Conservation (phyloP, 371 early-diverging fungal genomes). For the Apophysomyces sp. region DNA sequence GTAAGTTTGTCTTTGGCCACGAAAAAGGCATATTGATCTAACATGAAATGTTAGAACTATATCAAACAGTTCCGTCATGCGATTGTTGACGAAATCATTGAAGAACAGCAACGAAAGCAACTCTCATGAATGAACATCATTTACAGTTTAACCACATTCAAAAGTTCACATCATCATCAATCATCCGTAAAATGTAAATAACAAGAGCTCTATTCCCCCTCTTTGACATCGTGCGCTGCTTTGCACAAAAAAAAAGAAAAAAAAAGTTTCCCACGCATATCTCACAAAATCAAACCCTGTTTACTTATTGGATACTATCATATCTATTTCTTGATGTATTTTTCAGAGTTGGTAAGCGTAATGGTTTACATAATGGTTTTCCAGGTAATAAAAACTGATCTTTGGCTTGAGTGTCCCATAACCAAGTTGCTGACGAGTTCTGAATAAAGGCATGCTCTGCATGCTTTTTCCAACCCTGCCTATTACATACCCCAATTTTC, state of each 20-base stretch:
- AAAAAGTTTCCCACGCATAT: background rate
- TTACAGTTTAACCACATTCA: background rate
- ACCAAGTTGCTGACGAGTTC: too few relatives aligned
- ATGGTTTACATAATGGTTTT: too few relatives aligned
- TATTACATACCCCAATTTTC: too few relatives aligned
- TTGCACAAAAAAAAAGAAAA: background rate
- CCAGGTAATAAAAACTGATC: too few relatives aligned
- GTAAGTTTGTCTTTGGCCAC: too few relatives aligned
- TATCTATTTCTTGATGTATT: too few relatives aligned
- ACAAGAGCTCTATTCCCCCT: background rate
- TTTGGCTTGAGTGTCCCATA: too few relatives aligned
- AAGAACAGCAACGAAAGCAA: background rate
- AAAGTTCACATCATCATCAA: background rate
- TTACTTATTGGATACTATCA: background rate
- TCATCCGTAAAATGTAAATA: background rate
- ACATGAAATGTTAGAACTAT: slow-evolving; percentile 16
- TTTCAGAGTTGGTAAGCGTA: too few relatives aligned
- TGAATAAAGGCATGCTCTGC: too few relatives aligned
- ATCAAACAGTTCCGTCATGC: slow-evolving; percentile 30
- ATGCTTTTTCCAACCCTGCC: too few relatives aligned
- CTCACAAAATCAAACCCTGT: background rate
- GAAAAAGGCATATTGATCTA: too few relatives aligned
- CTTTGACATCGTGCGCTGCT: background rate
- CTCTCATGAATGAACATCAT: background rate
- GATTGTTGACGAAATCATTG: slow-evolving; percentile 26